These are phyloP conservation scores for Bipolaris zeicola DNA, from an alignment of 2,329 filamentous ascomycete species.

Conservation along the genomic window DNA sequence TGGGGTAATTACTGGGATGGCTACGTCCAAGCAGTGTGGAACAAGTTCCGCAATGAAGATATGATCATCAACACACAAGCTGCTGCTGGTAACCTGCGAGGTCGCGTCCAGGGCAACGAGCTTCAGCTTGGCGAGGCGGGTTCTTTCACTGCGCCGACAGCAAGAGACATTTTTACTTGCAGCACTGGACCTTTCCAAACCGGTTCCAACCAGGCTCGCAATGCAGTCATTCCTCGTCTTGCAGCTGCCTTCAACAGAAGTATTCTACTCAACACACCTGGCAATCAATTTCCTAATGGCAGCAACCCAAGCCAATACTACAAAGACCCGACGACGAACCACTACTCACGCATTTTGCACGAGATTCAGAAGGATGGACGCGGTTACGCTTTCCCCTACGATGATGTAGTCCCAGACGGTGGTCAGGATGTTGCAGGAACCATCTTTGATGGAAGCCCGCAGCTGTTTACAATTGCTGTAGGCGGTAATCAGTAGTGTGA, in stretches of 20 bases:
- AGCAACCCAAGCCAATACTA: conserved; percentile 42
- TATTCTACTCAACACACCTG: conserved; percentile 61
- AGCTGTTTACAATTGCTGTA: conserved; percentile 55
- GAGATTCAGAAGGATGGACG: conserved; percentile 62
- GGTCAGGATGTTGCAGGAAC: conserved; percentile 61
- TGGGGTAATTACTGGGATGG: conserved; percentile 59
- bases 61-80: conserved; percentile 70
- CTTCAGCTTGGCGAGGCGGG: conserved; percentile 52
- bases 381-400: conserved; percentile 71
- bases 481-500: conserved; percentile 46
- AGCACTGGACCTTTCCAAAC: conserved; percentile 66
- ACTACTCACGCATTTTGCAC: conserved; percentile 68
- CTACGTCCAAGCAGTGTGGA: conserved; percentile 60
- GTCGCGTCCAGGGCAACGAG: conserved; percentile 51
- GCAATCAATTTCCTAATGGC: conserved; percentile 48
- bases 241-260: conserved; percentile 77
- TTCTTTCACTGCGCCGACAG: conserved; percentile 62
- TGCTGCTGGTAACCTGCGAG: conserved; percentile 59
- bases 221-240: conserved; percentile 72
- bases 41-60: conserved; percentile 51
- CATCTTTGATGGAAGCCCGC: conserved; percentile 55
- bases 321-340: conserved; percentile 52
- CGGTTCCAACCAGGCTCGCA: conserved; percentile 49
- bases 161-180: conserved; percentile 69
- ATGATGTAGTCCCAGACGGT: conserved; percentile 67